Evolutionary conservation across 2,329 filamentous ascomycete species (phyloP), one percentile per base, ranked within the genome.

Genomic region (Trichoderma koningii): DNA sequence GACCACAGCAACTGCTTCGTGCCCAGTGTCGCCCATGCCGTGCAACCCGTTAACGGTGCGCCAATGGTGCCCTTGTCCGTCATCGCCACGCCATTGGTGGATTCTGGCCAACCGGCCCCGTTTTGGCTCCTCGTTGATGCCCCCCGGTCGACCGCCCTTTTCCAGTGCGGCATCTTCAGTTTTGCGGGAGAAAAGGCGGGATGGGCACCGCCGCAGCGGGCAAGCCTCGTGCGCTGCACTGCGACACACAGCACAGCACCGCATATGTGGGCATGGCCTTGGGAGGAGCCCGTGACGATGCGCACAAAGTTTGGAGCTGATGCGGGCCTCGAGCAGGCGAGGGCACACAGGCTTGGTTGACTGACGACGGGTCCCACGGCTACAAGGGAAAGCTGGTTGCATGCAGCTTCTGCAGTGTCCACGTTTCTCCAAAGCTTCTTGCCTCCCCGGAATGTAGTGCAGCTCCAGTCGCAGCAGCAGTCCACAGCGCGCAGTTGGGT

Each of bases 131-230:
- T 55, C 30, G 42, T 19, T 41, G 57, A 48, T 23, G 17, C 51
- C 45, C 64, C 64, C 64, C 55, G 55, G 66, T 55, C 65, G 66
- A 66, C 68, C 68, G 68, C 68, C 68, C 66, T 66, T 69, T 69
- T 63, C 55, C 42, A 51, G 56, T 69, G 66, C 56, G 57, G 52
- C 34, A 64, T 57, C 61, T 59, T 55, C 63, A 45, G 23, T 64
- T 67, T 69, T 64, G 68, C 68, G 61, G 68, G 64, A 64, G 68
- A 69, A 69, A 69, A 66, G 68, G 68, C 68, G 68, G 68, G 57
- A 64, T 63, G 61, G 64, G 50, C 64, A 55, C 57, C 59, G 59
- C 57, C 57, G 55, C 56, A 55, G 50, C 44, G 56, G 56, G 51
- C 64, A 50, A 57, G 50, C 64, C 64, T 66, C 57, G 61, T 63